Conservation (phyloP, 179 eudicot species). For the Silene noctiflora region DNA sequence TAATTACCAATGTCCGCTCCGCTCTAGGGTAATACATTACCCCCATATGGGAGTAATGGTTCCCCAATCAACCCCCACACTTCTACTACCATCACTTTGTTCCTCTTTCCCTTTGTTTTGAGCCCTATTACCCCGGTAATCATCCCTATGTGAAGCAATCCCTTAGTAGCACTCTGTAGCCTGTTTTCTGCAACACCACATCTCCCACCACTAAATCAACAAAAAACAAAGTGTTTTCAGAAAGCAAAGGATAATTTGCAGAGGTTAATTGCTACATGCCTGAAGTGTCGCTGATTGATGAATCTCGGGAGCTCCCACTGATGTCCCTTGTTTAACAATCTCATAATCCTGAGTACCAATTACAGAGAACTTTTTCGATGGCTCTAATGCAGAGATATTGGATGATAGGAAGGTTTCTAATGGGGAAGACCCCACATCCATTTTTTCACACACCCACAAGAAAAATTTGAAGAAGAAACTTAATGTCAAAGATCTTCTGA, state of each 20-base stretch:
- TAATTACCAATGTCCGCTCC: too few species aligned
- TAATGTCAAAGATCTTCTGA: conserved; percentile 73
- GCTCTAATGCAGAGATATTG: conserved; percentile 69
- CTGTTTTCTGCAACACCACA: neutral
- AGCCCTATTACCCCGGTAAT: too few species aligned
- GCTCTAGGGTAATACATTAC: too few species aligned
- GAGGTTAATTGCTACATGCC: conserved; percentile 35
- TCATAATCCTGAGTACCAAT: conserved; percentile 84
- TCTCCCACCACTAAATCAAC: neutral
- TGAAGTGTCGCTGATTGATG: conserved; percentile 91
- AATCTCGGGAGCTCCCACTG: conserved; percentile 94
- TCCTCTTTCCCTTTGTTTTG: too few species aligned
- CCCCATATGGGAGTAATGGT: too few species aligned
- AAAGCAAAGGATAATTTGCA: neutral
- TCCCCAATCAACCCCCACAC: too few species aligned
- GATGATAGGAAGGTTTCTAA: conserved; percentile 48
- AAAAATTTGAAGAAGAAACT: conserved; percentile 95
- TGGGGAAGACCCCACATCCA: conserved; percentile 50
- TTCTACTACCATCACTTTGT: too few species aligned
- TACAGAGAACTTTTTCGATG: conserved; percentile 59
- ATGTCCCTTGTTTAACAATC: conserved; percentile 68
- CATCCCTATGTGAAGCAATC: too few species aligned
- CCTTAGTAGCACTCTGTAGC: neutral
- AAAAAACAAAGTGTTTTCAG: neutral
- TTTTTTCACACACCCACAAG: conserved; percentile 73